phyloP scores from a whole-genome alignment of 2,329 filamentous ascomycete genomes.

The Cytospora mali region DNA sequence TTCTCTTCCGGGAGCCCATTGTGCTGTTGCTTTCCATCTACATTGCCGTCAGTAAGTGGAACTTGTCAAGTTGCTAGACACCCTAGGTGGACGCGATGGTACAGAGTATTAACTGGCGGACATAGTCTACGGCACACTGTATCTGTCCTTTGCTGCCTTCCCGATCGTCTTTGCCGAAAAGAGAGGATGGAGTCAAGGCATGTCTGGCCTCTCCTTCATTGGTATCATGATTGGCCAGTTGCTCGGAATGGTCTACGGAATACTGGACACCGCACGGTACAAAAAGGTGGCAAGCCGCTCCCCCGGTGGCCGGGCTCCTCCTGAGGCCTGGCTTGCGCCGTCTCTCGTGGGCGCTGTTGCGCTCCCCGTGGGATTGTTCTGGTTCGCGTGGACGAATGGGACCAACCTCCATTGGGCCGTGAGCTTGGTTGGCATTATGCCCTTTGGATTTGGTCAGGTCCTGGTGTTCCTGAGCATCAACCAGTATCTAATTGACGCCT shows the following conservation, averaged over 20 bases:
- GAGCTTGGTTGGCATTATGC: constrained; percentile 43
- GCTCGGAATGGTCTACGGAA: constrained; percentile 50
- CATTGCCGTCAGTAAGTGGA: too few species aligned
- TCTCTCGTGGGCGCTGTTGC: constrained; percentile 57
- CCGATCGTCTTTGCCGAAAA: constrained; percentile 55
- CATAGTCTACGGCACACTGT: constrained; percentile 41
- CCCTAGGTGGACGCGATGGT: too few species aligned
- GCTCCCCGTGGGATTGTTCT: constrained; percentile 58
- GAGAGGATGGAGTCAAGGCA: constrained; percentile 51
- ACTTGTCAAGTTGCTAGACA: too few species aligned
- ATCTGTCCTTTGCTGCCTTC: constrained; percentile 47
- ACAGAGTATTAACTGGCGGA: too few species aligned
- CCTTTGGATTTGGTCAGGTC: constrained; percentile 72
- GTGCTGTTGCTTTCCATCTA: constrained; percentile 58
- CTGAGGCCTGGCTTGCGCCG: constrained; percentile 59
- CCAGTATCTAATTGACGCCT: constrained; percentile 78
- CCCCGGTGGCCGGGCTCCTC: constrained; percentile 58
- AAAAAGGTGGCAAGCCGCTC: constrained; percentile 48
- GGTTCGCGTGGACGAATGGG: constrained; percentile 59
- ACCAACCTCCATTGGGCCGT: constrained; percentile 34
- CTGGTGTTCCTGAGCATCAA: constrained; percentile 81
- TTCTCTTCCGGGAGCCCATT: constrained; percentile 61
- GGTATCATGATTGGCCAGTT: constrained; percentile 59
- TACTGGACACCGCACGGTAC: constrained; percentile 44
- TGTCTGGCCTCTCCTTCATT: constrained; percentile 58